These are phyloP conservation scores for Spergularia bocconei DNA, from an alignment of 148 eudicot species.

Conservation along the genomic window DNA sequence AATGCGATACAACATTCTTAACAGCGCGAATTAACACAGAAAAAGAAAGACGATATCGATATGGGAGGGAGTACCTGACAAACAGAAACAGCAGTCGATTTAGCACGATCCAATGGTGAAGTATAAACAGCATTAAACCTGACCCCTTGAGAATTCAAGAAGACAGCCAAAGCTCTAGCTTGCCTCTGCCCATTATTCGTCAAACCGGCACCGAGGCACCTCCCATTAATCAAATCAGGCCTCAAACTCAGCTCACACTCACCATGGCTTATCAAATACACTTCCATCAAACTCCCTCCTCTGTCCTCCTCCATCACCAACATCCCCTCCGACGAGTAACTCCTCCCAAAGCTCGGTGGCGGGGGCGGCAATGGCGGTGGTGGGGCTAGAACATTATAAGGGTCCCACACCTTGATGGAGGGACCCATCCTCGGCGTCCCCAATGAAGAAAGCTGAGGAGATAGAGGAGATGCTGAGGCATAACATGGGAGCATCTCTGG, in stretches of 20 bases:
- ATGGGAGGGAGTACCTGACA: constrained; percentile 56
- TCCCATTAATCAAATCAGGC: constrained; percentile 79
- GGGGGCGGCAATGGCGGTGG: constrained; percentile 59
- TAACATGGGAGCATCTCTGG: constrained; percentile 98
- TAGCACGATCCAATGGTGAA: constrained; percentile 94
- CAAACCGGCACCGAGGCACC: constrained; percentile 59
- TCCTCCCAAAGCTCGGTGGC: constrained; percentile 43
- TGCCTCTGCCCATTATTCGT: constrained; percentile 81
- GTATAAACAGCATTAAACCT: constrained; percentile 76
- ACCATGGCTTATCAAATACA: constrained; percentile 73
- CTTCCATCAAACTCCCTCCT: constrained; percentile 47
- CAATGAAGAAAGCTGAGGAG: constrained; percentile 83
- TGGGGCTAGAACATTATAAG: constrained; percentile 83
- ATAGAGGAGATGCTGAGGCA: constrained; percentile 91
- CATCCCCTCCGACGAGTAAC: constrained; percentile 48
- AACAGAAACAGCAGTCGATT: constrained; percentile 68
- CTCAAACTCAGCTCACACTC: constrained; percentile 80
- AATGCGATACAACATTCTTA: not conserved
- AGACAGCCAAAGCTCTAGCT: constrained; percentile 88
- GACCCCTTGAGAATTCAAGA: constrained; percentile 79
- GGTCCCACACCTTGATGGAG: constrained; percentile 99
- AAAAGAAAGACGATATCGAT: not conserved
- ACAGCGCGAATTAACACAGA: not conserved
- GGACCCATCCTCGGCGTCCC: constrained; percentile 91
- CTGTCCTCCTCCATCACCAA: constrained; percentile 33